Evolutionary conservation across 1,139 yeast species (phyloP), one percentile per base, ranked within the genome.

Genomic region (Yamadazyma membranifaciens): DNA sequence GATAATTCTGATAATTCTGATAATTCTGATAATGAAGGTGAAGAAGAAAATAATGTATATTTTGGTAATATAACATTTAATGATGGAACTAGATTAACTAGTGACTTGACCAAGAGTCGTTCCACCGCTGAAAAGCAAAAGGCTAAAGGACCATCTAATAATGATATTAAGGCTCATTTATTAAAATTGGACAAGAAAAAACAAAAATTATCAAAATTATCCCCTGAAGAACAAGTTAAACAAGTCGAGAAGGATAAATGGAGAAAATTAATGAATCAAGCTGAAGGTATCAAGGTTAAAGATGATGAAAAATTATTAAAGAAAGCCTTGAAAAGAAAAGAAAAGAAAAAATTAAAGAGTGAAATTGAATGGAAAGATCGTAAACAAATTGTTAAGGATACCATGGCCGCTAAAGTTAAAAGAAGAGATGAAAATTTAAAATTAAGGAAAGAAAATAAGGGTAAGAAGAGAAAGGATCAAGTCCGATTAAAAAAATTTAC

Each of bases 371-470:
- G 96, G 96, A 77, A 70, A 50, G 96, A 89, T 41, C 80, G 98
- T 54, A 82, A 83, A 62, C 86, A 83, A 54, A 74, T 75, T 32
- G 96, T 92, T 15, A 78, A 79, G 45, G 87, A 83, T 53, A 81
- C 83, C 34, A 83, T 86, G 43, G 77, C 83, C 36, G 87, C 85
- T 12, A 82, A 84, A 54, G 81, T 78, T 43, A 86, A 87, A 66
- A 83, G 92, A 70, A 79, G 96, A 65, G 96, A 89, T 55, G 95
- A 87, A 56, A 92, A 92, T 56, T 72, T 92, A 62, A 81, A 83
- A 59, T 79, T 87, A 33, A 79, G 96, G 63, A 81, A 77, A 56
- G 95, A 84, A 31, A 83, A 84, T 59, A 88, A 84, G 65, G 92
- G 91, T 40, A 78, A 80, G 50, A 78, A 80, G 60, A 69, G 82